A percentile compares a stretch with the other conserved stretches of the same genome.
phyloP scores from a whole-genome alignment of 169 alveolate genomes.

The Cryptosporidium canis region DNA sequence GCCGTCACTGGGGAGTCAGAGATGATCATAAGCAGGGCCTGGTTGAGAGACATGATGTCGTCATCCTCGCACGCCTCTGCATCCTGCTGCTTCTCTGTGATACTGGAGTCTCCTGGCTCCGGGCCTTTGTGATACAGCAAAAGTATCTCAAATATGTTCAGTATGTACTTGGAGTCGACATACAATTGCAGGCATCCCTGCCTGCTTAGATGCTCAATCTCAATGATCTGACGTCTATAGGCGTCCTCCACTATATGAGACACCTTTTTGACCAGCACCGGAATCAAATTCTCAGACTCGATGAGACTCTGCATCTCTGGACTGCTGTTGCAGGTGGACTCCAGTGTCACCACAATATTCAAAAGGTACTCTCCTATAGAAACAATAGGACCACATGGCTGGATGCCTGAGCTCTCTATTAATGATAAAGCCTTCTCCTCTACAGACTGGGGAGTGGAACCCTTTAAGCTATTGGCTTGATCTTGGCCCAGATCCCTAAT shows the following conservation, averaged over 20 bases:
- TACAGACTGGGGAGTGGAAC: not conserved
- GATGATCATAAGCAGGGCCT: slow-evolving; percentile 15
- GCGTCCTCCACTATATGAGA: slow-evolving; percentile 26
- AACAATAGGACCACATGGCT: slow-evolving; percentile 41
- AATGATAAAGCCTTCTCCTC: not conserved
- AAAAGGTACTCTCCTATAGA: slow-evolving; percentile 58
- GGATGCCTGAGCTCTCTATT: not conserved
- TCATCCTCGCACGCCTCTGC: not conserved
- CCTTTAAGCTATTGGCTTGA: not conserved
- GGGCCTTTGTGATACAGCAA: slow-evolving; percentile 1
- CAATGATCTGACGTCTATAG: slow-evolving; percentile 44
- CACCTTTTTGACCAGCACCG: slow-evolving; percentile 25
- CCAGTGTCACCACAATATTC: slow-evolving; percentile 40
- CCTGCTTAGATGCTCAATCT: not conserved
- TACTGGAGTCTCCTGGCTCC: not conserved
- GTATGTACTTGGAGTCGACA: slow-evolving; percentile 34
- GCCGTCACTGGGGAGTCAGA: not conserved
- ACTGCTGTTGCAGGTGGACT: slow-evolving; percentile 14
- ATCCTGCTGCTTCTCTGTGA: not conserved
- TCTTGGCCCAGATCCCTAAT: not conserved
- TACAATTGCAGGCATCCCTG: slow-evolving; percentile 26
- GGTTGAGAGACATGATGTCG: not conserved
- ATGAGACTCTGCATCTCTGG: slow-evolving; percentile 7
- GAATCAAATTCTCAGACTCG: slow-evolving; percentile 14
- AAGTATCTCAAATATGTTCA: slow-evolving; percentile 40